Evolutionary conservation across 768 basidiomycete genomes (phyloP), one percentile per base, ranked within the genome.

Genomic region (Obba rivulosa): DNA sequence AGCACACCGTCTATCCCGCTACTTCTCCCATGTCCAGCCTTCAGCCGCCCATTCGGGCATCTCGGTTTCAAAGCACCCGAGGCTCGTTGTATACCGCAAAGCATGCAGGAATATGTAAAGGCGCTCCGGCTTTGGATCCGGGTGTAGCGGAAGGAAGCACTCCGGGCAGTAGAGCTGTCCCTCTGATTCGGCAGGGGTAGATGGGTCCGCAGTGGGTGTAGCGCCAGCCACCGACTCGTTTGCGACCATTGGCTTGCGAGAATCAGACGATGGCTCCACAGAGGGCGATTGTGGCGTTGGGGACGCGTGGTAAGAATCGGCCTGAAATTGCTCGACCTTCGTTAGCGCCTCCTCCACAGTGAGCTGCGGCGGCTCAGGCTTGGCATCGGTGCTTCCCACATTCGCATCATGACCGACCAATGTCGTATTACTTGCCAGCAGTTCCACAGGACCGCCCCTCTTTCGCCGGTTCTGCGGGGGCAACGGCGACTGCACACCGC

Each of bases 61-160:
- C 51, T 81, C 84, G 38, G 89, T 90, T 67, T 87, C 81, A 57
- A 88, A 95, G 22, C 76, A 68, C n/a, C 92, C 92, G 38, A 92
- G 70, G 53, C 80, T 82, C 11, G 85, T 85, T 42, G 83, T 87
- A 66, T 93, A 97, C 57, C 78, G 78, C 60, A 88, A 66, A 22
- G 96, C 94, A 60, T 99, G 96, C 61, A 99, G 68, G 68, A 94
- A 99, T 56, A 99, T 98, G 67, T 92, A 97, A 48, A 98, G 71
- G 52, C 82, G 82, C 63, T 93, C 91, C 2, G 94, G 93, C 59
- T 80, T 81, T 2, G 95, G 96, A 66, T 99, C 96, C 10, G 92
- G 91, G 49, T 93, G 84, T 21, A 97, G 68, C 14, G 96, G 96
- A 40, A 96, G 72, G 65, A 88, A 97, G 63, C 95, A 99, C 61